These are phyloP conservation scores for Saccharomyces pastorianus DNA, from an alignment of 1,139 yeast species.

Conservation along the genomic window DNA sequence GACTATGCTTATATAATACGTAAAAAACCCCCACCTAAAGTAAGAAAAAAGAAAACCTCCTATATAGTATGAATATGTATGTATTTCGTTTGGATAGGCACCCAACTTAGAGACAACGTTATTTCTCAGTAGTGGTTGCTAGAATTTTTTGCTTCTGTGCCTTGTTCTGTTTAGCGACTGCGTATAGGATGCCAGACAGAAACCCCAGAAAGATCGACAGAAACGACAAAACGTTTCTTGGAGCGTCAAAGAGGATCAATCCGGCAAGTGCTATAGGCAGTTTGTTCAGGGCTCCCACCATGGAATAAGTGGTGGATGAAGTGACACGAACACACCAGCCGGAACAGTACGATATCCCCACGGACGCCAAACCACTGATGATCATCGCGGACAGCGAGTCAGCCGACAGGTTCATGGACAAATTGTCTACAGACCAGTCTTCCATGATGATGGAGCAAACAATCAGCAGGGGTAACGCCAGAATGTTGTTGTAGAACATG, in stretches of 20 bases:
- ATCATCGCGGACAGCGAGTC: no score
- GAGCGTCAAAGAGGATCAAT: no score
- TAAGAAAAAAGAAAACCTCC: not conserved
- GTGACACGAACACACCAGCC: no score
- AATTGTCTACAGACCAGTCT: conserved; percentile 82
- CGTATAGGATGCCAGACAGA: no score
- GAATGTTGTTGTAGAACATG: conserved; percentile 90
- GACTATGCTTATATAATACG: not conserved
- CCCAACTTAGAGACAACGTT: not conserved
- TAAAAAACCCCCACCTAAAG: not conserved
- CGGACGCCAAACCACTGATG: no score
- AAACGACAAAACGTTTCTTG: no score
- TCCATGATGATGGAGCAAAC: conserved; percentile 68
- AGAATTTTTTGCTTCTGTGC: conserved; percentile 30
- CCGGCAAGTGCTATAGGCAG: no score
- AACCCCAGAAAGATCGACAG: no score
- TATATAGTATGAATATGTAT: not conserved
- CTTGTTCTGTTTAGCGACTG: conserved; percentile 15
- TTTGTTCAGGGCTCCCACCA: no score
- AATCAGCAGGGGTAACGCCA: conserved; percentile 81
- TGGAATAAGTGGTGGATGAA: no score
- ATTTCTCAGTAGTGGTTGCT: not conserved
- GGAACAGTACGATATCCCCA: no score
- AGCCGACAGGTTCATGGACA: conserved; percentile 22
- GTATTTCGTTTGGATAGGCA: not conserved